Evolutionary conservation across 768 basidiomycete genomes (phyloP).

Genomic region (Tricholoma matsutake): DNA sequence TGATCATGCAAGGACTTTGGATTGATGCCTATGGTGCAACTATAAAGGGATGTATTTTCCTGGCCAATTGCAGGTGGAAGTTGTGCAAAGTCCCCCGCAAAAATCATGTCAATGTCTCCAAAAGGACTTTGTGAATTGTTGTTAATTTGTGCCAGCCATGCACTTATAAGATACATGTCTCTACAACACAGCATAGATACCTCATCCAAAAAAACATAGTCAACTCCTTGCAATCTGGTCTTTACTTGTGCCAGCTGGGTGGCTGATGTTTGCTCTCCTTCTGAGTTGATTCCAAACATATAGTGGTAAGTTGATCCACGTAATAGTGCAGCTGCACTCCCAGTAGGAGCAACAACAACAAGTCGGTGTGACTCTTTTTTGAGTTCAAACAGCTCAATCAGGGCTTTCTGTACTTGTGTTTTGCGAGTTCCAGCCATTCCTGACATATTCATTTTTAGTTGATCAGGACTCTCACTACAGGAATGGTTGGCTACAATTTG

Average conservation of each 20-base stretch:
- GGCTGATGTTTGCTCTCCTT: no score
- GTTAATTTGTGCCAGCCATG: no score
- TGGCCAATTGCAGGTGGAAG: not conserved
- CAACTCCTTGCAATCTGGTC: not conserved
- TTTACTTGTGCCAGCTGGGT: not conserved
- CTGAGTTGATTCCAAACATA: constrained; percentile 1
- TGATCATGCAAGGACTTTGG: not conserved
- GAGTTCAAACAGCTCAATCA: no score
- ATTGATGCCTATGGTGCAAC: not conserved
- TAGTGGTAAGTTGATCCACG: constrained; percentile 26
- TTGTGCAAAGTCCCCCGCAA: constrained; percentile 1
- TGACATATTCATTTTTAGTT: constrained; percentile 27
- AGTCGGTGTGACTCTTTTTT: no score
- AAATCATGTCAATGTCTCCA: constrained; percentile 28
- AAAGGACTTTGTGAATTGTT: constrained; percentile 17
- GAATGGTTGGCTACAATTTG: constrained; percentile 25
- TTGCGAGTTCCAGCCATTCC: no score
- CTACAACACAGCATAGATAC: constrained; percentile 9
- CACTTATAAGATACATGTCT: no score
- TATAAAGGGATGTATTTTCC: not conserved
- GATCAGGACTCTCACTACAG: not conserved
- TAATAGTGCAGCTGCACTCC: constrained; percentile 22
- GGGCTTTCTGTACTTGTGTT: no score
- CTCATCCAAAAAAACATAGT: constrained; percentile 39
- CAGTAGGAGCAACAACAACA: constrained; percentile 22